Conservation (phyloP, 345 rosid species). For the Murraya paniculata region DNA sequence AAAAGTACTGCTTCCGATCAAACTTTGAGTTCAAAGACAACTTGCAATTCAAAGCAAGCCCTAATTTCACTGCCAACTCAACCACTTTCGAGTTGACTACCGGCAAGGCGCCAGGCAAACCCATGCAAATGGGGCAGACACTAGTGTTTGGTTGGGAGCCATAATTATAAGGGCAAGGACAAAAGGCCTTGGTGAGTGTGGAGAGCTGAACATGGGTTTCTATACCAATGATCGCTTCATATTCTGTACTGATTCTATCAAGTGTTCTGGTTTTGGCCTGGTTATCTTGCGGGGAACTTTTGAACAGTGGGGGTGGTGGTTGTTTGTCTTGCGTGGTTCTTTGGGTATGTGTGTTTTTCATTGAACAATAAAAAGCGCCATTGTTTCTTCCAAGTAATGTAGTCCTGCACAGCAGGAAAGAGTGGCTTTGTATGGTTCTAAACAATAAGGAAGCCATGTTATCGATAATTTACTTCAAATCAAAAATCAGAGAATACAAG, state of each 20-base stretch:
- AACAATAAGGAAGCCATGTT: constrained; percentile 62
- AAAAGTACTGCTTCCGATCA: constrained; percentile 94
- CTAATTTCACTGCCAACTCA: constrained; percentile 78
- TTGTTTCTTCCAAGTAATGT: constrained; percentile 46
- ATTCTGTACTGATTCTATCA: constrained; percentile 52
- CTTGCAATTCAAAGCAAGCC: constrained; percentile 85
- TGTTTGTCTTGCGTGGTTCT: constrained; percentile 52
- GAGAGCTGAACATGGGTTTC: constrained; percentile 96
- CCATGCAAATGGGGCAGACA: constrained; percentile 91
- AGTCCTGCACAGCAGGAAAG: constrained; percentile 41
- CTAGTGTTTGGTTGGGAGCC: constrained; percentile 74
- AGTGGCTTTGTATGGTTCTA: constrained; percentile 50
- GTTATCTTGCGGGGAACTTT: constrained; percentile 40
- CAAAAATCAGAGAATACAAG: constrained; percentile 8
- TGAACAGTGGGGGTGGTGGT: constrained; percentile 36
- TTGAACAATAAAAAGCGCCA: constrained; percentile 38
- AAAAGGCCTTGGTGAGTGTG: constrained; percentile 85
- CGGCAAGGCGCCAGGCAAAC: constrained; percentile 94
- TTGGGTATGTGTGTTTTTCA: constrained; percentile 41
- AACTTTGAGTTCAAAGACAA: constrained; percentile 78
- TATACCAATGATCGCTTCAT: constrained; percentile 86
- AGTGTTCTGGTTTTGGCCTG: constrained; percentile 43
- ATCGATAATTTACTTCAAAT: constrained; percentile 1
- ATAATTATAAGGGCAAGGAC: constrained; percentile 79
- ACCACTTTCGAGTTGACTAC: constrained; percentile 82